Evolutionary conservation across 169 alveolate genomes (phyloP).

Genomic region (Plasmodium berghei): DNA sequence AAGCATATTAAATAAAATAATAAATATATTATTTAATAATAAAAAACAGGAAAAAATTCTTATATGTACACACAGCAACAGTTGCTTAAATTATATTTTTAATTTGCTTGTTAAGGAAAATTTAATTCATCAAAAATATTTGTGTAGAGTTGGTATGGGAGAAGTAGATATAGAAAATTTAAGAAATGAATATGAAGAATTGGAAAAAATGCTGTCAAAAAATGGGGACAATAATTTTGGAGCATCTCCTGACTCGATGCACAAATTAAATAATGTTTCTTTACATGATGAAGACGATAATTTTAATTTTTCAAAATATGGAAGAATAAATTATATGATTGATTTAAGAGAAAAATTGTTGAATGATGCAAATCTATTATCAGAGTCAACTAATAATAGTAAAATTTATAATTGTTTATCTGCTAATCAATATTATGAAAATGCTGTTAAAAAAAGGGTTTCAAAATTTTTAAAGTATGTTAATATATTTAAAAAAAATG

Average conservation of each 20-base stretch:
- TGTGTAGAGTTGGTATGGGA: slow-evolving; percentile 94
- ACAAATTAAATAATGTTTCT: slow-evolving; percentile 34
- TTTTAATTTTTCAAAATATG: slow-evolving; percentile 88
- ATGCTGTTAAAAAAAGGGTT: slow-evolving; percentile 70
- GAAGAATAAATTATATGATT: slow-evolving; percentile 91
- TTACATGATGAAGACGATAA: slow-evolving; percentile 77
- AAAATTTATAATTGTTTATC: slow-evolving; percentile 80
- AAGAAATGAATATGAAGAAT: slow-evolving; percentile 58
- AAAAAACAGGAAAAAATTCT: slow-evolving; percentile 91
- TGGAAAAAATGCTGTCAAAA: slow-evolving; percentile 33
- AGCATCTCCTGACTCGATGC: not conserved
- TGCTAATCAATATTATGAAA: slow-evolving; percentile 79
- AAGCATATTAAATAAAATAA: slow-evolving; percentile 93
- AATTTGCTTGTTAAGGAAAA: slow-evolving; percentile 90
- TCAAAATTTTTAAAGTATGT: slow-evolving; percentile 31
- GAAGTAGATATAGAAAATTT: slow-evolving; percentile 86
- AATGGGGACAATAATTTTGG: not conserved
- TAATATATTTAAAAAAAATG: slow-evolving; percentile 20
- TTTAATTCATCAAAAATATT: slow-evolving; percentile 90
- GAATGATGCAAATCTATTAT: slow-evolving; percentile 78
- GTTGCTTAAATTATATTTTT: slow-evolving; percentile 94
- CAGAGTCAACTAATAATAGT: slow-evolving; percentile 67
- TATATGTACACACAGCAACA: slow-evolving; percentile 91
- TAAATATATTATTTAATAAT: slow-evolving; percentile 90
- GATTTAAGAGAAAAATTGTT: slow-evolving; percentile 83